phyloP scores from a whole-genome alignment of 2,329 filamentous ascomycete species.

The Trichoderma semiorbis region DNA sequence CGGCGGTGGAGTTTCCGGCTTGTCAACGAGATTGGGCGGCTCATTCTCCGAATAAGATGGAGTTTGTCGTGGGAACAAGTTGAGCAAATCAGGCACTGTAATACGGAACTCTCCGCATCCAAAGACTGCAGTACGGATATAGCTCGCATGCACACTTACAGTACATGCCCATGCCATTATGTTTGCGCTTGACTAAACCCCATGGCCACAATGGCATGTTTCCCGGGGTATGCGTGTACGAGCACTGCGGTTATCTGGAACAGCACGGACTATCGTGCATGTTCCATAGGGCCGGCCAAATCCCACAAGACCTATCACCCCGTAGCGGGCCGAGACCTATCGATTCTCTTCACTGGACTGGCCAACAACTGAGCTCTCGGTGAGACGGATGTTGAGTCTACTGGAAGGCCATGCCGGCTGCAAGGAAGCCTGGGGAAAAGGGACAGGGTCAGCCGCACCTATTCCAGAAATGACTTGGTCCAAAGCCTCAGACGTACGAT shows the following conservation, averaged over 20 bases:
- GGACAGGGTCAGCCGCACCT: not conserved
- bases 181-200: not conserved
- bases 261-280: constrained; percentile 2
- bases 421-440: constrained; percentile 14
- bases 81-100: not conserved
- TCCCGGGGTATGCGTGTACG: not conserved
- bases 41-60: not conserved
- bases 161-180: not conserved
- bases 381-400: constrained; percentile 15
- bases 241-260: not conserved
- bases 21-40: not conserved
- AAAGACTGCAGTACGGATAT: not conserved
- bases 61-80: not conserved
- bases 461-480: not conserved
- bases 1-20: not conserved
- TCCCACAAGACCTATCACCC: not conserved
- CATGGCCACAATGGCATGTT: constrained; percentile 5
- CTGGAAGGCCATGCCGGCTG: constrained; percentile 1
- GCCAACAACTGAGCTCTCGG: not conserved
- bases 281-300: constrained; percentile 6
- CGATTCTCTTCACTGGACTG: not conserved
- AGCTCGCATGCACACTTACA: not conserved
- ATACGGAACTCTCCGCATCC: not conserved
- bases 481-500: not conserved
- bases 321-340: not conserved